A percentile compares a stretch with the other conserved stretches of the same genome.
Conservation (phyloP, 1,284 basidiomycete species). For the Moesziomyces sp. region DNA sequence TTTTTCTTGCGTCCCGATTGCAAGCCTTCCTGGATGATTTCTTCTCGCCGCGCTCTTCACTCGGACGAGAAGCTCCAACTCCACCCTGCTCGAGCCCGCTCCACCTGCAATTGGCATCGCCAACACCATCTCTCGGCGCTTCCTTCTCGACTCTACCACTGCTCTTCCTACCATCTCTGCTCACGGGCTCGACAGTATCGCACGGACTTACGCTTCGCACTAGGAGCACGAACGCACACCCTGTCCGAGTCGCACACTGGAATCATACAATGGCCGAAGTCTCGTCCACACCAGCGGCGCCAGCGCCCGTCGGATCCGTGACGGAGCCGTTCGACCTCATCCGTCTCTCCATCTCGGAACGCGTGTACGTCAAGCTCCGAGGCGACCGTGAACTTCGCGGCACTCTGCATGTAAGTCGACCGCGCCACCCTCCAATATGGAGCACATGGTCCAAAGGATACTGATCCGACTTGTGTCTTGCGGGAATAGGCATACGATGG, state of each 20-base stretch:
- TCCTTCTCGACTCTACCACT: background rate
- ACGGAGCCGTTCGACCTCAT: conserved; percentile 99
- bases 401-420: conserved; percentile 76
- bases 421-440: too few species aligned
- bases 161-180: too few species aligned
- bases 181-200: too few species aligned
- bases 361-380: conserved; percentile 92
- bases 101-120: conserved; percentile 2
- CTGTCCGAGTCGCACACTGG: too few species aligned
- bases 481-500: conserved; percentile 85
- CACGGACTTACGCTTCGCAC: too few species aligned
- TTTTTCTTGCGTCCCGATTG: too few species aligned
- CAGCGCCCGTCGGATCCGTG: conserved; percentile 68
- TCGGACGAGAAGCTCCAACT: too few species aligned
- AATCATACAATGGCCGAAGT: conserved; percentile 32
- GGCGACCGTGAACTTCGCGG: conserved; percentile 94
- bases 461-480: background rate
- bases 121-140: conserved; percentile 1
- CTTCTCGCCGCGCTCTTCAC: too few species aligned
- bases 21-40: too few species aligned
- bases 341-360: conserved; percentile 92
- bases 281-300: conserved; percentile 16
- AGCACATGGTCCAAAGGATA: background rate
- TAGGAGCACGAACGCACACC: too few species aligned
- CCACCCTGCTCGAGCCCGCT: too few species aligned